Conservation (phyloP, 805 yeast species). For the Ogataea dorogensis region DNA sequence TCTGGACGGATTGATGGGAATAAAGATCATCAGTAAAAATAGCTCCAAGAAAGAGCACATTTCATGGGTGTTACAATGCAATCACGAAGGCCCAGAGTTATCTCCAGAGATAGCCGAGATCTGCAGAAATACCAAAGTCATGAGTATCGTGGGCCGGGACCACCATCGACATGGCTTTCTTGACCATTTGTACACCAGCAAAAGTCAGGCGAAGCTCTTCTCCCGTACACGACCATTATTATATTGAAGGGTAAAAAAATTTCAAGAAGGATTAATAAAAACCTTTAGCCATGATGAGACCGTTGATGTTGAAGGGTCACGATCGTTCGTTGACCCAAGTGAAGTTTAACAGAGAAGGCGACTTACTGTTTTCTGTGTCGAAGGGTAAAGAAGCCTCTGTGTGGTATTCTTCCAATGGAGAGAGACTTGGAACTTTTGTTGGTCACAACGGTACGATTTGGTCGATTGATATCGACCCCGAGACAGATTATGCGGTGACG, state of each 20-base stretch:
- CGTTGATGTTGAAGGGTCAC: conserved; percentile 82
- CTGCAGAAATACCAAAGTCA: neutral
- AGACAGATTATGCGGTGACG: conserved; percentile 70
- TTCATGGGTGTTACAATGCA: neutral
- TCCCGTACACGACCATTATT: conserved; percentile 7
- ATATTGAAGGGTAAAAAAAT: conserved; percentile 8
- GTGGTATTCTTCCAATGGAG: conserved; percentile 96
- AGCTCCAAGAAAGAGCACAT: conserved; percentile 2
- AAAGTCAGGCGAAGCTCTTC: conserved; percentile 2
- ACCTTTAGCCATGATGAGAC: conserved; percentile 51
- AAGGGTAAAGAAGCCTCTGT: conserved; percentile 87
- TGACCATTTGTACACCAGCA: too few species aligned
- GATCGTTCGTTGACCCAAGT: conserved; percentile 97
- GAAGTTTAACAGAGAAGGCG: conserved; percentile 94
- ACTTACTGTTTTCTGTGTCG: conserved; percentile 84
- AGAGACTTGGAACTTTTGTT: conserved; percentile 86
- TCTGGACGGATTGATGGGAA: neutral
- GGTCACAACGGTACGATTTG: conserved; percentile 94
- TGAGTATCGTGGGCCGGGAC: conserved; percentile 1
- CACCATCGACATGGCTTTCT: too few species aligned
- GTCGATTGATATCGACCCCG: conserved; percentile 83
- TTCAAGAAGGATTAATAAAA: conserved; percentile 6
- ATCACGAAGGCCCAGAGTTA: too few species aligned
- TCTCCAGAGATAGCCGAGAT: neutral
- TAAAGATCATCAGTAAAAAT: conserved; percentile 2